Evolutionary conservation across 148 eudicot species (phyloP).

Genomic region (Bassia scoparia): DNA sequence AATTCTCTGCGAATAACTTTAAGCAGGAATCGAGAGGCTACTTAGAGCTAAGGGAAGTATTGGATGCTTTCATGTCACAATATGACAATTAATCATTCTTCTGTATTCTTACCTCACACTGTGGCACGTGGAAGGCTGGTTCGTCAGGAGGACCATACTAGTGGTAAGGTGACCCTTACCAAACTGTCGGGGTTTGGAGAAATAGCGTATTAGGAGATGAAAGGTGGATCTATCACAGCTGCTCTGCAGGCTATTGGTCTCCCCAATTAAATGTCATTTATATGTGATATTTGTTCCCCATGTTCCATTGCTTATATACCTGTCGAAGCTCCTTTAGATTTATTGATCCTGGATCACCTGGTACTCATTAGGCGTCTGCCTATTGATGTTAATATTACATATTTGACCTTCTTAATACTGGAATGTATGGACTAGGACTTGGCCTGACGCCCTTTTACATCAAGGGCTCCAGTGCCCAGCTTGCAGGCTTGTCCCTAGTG

Average conservation of each 20-base stretch:
- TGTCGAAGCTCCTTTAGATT: not conserved
- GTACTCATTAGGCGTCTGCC: not conserved
- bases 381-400: not conserved
- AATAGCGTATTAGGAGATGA: slow-evolving; percentile 71
- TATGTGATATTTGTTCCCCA: not conserved
- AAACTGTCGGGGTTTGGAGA: slow-evolving; percentile 48
- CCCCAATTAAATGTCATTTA: not conserved
- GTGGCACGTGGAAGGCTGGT: slow-evolving; percentile 47
- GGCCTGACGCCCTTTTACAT: no score
- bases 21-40: slow-evolving; percentile 36
- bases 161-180: slow-evolving; percentile 44
- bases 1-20: slow-evolving; percentile 38
- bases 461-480: no score
- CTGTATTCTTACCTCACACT: slow-evolving; percentile 67
- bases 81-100: slow-evolving; percentile 41
- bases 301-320: not conserved
- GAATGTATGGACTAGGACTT: no score
- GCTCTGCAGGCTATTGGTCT: slow-evolving; percentile 87
- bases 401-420: no score
- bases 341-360: not conserved
- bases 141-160: slow-evolving; percentile 32
- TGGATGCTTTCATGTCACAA: slow-evolving; percentile 34
- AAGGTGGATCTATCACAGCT: slow-evolving; percentile 75
- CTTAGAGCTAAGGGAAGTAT: slow-evolving; percentile 33
- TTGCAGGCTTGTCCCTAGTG: no score